phyloP scores from a whole-genome alignment of 108 stramenopile species.

The Skeletonema grethae region DNA sequence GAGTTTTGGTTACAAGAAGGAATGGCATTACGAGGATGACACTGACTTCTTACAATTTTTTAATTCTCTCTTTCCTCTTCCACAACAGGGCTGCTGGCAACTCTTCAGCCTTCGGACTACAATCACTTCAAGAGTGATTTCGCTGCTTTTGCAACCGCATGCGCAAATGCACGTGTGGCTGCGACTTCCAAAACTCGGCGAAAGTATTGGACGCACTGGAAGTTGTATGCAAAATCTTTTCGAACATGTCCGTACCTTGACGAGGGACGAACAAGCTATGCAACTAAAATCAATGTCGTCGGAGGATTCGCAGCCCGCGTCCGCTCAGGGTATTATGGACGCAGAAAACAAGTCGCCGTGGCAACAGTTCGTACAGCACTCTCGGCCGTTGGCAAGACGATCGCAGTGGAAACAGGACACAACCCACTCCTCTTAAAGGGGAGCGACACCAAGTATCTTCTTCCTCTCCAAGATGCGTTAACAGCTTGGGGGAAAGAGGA shows the following conservation, averaged over 20 bases:
- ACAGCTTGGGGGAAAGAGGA: slow-evolving; percentile 15
- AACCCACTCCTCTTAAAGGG: slow-evolving; percentile 7
- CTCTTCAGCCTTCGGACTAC: slow-evolving; percentile 3
- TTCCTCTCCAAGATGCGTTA: not conserved
- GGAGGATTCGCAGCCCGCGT: slow-evolving; percentile 6
- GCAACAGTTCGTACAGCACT: slow-evolving; percentile 9
- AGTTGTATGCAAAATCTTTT: not conserved
- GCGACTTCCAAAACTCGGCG: slow-evolving; percentile 20
- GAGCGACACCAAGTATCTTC: not conserved
- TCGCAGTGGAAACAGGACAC: not conserved
- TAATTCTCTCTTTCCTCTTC: slow-evolving; percentile 10
- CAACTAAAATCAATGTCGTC: not conserved
- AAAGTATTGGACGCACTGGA: slow-evolving; percentile 10
- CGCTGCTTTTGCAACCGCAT: slow-evolving; percentile 4
- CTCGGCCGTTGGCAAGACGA: slow-evolving; percentile 20
- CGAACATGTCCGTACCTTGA: slow-evolving; percentile 10
- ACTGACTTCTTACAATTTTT: slow-evolving; percentile 3
- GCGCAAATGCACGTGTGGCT: slow-evolving; percentile 14
- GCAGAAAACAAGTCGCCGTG: slow-evolving; percentile 2
- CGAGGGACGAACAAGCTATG: slow-evolving; percentile 4
- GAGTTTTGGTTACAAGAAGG: slow-evolving; percentile 12
- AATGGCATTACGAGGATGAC: slow-evolving; percentile 14
- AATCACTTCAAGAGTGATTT: slow-evolving; percentile 10
- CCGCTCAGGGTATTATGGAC: slow-evolving; percentile 9
- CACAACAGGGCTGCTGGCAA: slow-evolving; percentile 9